These are phyloP conservation scores for Coemansia sp. DNA, from an alignment of 192 early-diverging fungal species.

Conservation along the genomic window DNA sequence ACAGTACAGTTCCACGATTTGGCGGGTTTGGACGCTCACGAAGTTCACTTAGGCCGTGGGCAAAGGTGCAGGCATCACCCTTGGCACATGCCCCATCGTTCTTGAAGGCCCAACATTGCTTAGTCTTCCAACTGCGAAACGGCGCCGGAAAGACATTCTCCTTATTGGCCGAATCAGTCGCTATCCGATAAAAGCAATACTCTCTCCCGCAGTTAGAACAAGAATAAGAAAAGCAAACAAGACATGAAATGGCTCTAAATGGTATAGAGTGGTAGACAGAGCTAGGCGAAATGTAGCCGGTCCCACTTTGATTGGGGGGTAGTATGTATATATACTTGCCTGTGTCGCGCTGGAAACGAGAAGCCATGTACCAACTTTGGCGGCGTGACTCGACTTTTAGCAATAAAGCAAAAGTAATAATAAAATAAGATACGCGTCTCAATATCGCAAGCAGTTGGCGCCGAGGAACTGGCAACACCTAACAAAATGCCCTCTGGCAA, in stretches of 20 bases:
- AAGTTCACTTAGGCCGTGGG: constrained; percentile 31
- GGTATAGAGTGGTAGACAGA: neutral
- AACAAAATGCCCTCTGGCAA: neutral
- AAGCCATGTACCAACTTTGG: no score
- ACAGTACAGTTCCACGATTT: constrained; percentile 28
- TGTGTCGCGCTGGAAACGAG: neutral
- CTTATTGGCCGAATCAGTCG: neutral
- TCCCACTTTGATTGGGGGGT: neutral
- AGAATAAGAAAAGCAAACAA: neutral
- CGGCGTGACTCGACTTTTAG: no score
- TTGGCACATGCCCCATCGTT: constrained; percentile 12
- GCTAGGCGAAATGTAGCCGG: neutral
- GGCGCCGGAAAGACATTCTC: neutral
- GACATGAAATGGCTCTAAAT: neutral
- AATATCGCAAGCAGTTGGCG: no score
- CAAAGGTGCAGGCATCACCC: constrained; percentile 31
- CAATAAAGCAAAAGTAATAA: no score
- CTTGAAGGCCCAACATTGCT: constrained; percentile 21
- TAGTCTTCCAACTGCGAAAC: constrained; percentile 35
- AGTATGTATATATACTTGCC: neutral
- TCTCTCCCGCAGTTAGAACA: neutral
- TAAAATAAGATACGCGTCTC: no score
- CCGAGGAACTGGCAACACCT: neutral
- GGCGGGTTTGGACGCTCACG: constrained; percentile 21
- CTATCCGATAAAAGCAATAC: neutral